phyloP scores from a whole-genome alignment of 352 stramenopile genomes.

The Globisporangium perplexum region DNA sequence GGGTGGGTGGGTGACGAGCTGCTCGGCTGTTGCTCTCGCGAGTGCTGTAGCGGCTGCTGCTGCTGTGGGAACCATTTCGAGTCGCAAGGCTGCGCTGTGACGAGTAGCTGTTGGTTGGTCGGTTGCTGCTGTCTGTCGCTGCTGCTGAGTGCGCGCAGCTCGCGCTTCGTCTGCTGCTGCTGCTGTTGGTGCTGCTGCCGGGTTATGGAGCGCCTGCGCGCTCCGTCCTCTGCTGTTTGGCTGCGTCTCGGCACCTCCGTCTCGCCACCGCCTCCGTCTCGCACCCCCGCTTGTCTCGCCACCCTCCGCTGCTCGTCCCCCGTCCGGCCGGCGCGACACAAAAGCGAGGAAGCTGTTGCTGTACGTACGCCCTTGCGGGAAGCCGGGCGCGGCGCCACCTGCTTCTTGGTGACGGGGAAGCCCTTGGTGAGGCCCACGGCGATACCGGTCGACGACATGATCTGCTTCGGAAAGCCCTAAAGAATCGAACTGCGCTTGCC shows the following conservation, averaged over 20 bases:
- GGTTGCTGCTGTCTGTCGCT: neutral
- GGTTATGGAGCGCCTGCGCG: no score
- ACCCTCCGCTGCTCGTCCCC: neutral
- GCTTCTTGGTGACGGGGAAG: slow-evolving; percentile 90
- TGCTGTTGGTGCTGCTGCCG: neutral
- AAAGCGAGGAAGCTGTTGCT: neutral
- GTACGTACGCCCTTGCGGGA: slow-evolving; percentile 89
- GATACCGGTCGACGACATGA: slow-evolving; percentile 90
- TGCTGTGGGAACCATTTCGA: neutral
- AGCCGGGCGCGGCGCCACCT: slow-evolving; percentile 79
- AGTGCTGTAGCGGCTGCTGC: neutral
- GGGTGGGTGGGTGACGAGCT: no score
- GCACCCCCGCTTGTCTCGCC: no score
- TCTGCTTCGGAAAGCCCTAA: slow-evolving; percentile 85
- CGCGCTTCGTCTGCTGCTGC: neutral
- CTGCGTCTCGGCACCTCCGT: neutral
- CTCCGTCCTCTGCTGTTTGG: neutral
- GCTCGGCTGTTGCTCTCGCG: no score
- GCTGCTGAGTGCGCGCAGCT: neutral
- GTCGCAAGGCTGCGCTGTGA: neutral
- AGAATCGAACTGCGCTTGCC: slow-evolving; percentile 77
- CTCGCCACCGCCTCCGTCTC: neutral
- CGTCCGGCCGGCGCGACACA: neutral
- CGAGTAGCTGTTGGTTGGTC: neutral
- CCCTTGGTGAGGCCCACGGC: slow-evolving; percentile 90